Base-by-base conservation (phyloP, 441 rosid genomes). In the Aquilaria agallochum region DNA sequence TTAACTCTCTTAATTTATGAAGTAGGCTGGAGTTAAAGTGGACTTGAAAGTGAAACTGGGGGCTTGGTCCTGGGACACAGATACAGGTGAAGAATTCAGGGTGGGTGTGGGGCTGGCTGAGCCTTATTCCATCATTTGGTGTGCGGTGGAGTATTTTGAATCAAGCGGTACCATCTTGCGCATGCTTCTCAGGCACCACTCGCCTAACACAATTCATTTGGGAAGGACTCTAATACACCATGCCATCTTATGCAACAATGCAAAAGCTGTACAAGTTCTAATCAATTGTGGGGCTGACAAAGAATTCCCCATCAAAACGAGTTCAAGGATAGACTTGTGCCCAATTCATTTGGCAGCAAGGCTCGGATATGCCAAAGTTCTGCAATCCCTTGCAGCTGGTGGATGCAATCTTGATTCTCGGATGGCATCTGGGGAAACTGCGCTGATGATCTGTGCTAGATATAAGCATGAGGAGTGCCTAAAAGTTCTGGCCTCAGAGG, bases 71-170 rank as follows among this genome's bases (percentile, higher is more conserved):
- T 75, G 82, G 85, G 82, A 80, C 55, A 67, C 48, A 13, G 72
- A 70, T 42, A 72, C 80, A 2, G 76, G 76, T 11, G 80, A 80
- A 55, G 85, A 77, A 64, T 60, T 70, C 30, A 72, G 78, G 52
- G 82, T 77, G 33, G 84, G 84, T 33, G 80, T 72, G 3, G 78
- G 82, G 48, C 63, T 77, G 4, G 74, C 74, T 2, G 82, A 80
- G 52, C 71, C 76, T 27, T 77, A 68, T 32, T 20, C 62, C 40
- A 54, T 72, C 40, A 55, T 63, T 9, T 80, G 85, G 85, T 77
- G 80, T 14, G 78, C 80, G 2, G 82, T 77, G 48, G 85, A 80
- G 63, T 80, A 77, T 69, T 77, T 67, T 40, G 85, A 80, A 70
- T 61, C 60, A 64, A 68, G 63, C 4, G 78, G 85, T 53, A 36